Evolutionary conservation across 352 stramenopile genomes (phyloP).

Genomic region (Phytophthora nicotianae): DNA sequence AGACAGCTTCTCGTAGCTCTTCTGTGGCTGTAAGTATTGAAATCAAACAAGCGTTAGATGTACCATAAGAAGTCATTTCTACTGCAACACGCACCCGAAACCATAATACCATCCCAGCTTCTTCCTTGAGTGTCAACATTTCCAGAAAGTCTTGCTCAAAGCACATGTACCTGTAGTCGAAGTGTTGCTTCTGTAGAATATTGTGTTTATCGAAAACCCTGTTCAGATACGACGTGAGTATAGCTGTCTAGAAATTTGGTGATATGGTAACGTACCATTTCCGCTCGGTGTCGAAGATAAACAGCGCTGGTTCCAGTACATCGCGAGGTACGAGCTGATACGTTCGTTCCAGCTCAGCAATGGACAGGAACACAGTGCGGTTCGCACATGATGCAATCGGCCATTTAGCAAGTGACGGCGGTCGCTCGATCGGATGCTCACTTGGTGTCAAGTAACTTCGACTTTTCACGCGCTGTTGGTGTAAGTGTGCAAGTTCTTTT

Average conservation of each 20-base stretch:
- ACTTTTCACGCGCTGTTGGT: conserved; percentile 32
- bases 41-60: conserved; percentile 30
- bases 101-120: conserved; percentile 74
- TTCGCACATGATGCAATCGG: conserved; percentile 54
- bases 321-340: conserved; percentile 71
- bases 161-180: conserved; percentile 81
- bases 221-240: background rate
- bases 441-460: conserved; percentile 21
- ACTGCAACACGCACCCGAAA: conserved; percentile 52
- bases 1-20: conserved; percentile 72
- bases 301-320: conserved; percentile 61
- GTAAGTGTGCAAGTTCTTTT: conserved; percentile 47
- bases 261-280: conserved; percentile 49
- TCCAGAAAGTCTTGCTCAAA: conserved; percentile 80
- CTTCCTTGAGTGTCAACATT: conserved; percentile 77
- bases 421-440: conserved; percentile 32
- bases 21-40: conserved; percentile 46
- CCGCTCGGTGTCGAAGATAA: conserved; percentile 72
- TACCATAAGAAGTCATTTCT: too few species aligned
- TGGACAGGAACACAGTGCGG: conserved; percentile 78
- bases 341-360: conserved; percentile 61
- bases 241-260: background rate
- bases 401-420: conserved; percentile 57
- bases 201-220: conserved; percentile 79
- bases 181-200: conserved; percentile 63